Evolutionary conservation across 768 basidiomycete genomes (phyloP).

Genomic region (Hebeloma cylindrosporum): DNA sequence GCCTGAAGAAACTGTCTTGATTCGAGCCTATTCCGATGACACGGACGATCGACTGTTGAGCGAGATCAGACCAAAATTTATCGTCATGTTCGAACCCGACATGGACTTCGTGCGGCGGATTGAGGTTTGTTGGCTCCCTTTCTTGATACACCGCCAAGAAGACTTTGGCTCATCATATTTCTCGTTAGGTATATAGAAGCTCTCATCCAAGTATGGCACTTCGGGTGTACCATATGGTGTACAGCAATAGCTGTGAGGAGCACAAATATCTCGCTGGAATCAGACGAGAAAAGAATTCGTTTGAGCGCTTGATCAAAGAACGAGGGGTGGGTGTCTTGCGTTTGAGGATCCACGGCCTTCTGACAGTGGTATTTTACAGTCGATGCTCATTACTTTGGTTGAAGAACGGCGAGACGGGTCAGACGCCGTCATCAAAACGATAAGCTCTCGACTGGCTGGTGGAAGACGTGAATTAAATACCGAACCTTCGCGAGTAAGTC

Average conservation of each 20-base stretch:
- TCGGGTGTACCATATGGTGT: slow-evolving; percentile 95
- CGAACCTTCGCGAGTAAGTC: slow-evolving; percentile 62
- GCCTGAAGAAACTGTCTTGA: slow-evolving; percentile 78
- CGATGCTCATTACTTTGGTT: slow-evolving; percentile 84
- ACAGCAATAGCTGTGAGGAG: slow-evolving; percentile 90
- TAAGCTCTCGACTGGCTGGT: slow-evolving; percentile 84
- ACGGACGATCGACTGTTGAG: slow-evolving; percentile 85
- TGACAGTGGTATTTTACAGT: slow-evolving; percentile 40
- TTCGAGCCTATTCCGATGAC: slow-evolving; percentile 90
- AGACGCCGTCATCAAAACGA: slow-evolving; percentile 73
- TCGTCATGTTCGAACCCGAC: slow-evolving; percentile 92
- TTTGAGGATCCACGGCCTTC: background rate
- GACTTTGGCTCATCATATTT: no score
- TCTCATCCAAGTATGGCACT: slow-evolving; percentile 81
- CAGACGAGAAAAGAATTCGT: slow-evolving; percentile 89
- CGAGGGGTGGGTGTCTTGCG: slow-evolving; percentile 62
- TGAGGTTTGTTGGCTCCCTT: slow-evolving; percentile 57
- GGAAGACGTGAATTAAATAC: slow-evolving; percentile 67
- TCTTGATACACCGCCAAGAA: background rate
- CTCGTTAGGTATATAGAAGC: slow-evolving; percentile 77
- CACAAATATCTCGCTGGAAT: slow-evolving; percentile 91
- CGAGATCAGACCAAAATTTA: slow-evolving; percentile 87
- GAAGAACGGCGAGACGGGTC: slow-evolving; percentile 55
- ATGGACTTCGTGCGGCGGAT: slow-evolving; percentile 90
- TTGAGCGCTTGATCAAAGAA: slow-evolving; percentile 90